Conservation (phyloP, 1,284 basidiomycete species). For the Anthracocystis setariae region DNA sequence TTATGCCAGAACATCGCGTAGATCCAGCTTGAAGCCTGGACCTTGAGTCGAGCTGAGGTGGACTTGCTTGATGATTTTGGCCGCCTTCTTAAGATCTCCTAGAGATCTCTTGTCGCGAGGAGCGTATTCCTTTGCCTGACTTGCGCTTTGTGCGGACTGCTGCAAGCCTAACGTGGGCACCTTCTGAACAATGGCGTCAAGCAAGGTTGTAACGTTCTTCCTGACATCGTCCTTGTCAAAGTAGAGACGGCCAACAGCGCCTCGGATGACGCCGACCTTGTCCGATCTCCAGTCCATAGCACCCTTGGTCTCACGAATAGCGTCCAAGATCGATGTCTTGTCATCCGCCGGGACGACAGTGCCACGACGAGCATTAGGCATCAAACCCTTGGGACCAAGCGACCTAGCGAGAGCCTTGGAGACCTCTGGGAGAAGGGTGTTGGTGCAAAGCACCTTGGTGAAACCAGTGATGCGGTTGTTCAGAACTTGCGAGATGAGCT, state of each 20-base stretch:
- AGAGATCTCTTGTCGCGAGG: constrained; percentile 27
- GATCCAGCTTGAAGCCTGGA: constrained; percentile 78
- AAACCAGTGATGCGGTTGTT: constrained; percentile 58
- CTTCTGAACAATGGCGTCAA: constrained; percentile 74
- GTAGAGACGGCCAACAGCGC: constrained; percentile 71
- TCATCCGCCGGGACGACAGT: constrained; percentile 87
- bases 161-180: constrained; percentile 48
- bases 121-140: constrained; percentile 34
- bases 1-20: constrained; percentile 54
- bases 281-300: constrained; percentile 93
- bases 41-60: constrained; percentile 85
- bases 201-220: constrained; percentile 81
- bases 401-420: constrained; percentile 79
- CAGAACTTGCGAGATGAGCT: constrained; percentile 61
- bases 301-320: constrained; percentile 81
- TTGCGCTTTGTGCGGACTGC: constrained; percentile 31
- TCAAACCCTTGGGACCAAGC: constrained; percentile 90
- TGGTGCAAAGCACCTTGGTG: constrained; percentile 84
- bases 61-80: constrained; percentile 71
- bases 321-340: constrained; percentile 71
- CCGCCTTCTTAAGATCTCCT: constrained; percentile 50
- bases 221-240: constrained; percentile 81
- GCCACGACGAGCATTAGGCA: constrained; percentile 92
- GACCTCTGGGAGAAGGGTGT: constrained; percentile 80
- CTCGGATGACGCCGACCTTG: constrained; percentile 83